Evolutionary conservation across 73 alveolate genomes (phyloP).

Genomic region (Effrenium voratum): DNA sequence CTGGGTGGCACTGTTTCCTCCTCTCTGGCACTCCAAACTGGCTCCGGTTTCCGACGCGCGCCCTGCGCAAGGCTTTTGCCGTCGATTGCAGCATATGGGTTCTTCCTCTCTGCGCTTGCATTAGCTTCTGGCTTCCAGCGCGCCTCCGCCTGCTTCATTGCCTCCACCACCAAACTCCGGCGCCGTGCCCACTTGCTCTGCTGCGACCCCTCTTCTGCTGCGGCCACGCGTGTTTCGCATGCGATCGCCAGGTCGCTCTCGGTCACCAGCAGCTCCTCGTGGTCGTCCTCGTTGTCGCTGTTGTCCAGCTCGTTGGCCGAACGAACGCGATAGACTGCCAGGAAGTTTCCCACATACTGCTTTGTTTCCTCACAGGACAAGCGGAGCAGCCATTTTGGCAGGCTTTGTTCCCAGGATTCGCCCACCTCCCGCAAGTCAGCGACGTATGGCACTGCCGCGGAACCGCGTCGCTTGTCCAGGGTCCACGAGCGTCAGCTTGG

Average conservation of each 20-base stretch:
- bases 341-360: neutral
- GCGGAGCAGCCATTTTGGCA: neutral
- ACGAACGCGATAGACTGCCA: constrained; percentile 5
- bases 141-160: neutral
- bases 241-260: neutral
- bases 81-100: neutral
- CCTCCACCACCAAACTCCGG: neutral
- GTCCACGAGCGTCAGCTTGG: neutral
- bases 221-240: neutral
- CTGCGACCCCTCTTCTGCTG: neutral
- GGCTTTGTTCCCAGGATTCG: neutral
- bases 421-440: neutral
- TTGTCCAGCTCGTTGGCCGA: neutral
- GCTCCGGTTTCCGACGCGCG: neutral
- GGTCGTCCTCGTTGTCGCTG: constrained; percentile 4
- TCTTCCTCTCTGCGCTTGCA: neutral
- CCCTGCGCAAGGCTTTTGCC: neutral
- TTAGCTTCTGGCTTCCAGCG: neutral
- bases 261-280: neutral
- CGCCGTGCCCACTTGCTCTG: neutral
- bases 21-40: neutral
- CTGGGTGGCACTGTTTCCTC: neutral
- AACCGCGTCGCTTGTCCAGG: neutral
- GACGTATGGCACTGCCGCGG: neutral
- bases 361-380: constrained; percentile 3